Conservation (phyloP, 2,329 filamentous ascomycete genomes). For the Capronia epimyces region DNA sequence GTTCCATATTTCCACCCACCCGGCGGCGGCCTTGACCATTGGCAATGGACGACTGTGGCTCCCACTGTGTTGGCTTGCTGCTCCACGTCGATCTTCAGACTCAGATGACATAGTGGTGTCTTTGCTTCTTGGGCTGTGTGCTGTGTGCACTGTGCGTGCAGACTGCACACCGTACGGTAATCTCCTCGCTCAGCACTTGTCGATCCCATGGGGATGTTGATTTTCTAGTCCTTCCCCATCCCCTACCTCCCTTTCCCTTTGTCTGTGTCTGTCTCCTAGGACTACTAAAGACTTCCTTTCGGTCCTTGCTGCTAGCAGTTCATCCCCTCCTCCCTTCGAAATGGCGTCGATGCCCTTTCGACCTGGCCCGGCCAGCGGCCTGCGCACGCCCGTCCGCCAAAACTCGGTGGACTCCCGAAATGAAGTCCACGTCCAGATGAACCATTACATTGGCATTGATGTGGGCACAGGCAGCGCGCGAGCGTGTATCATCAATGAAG, state of each 20-base stretch:
- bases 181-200: neutral
- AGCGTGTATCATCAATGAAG: slow-evolving; percentile 88
- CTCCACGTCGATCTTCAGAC: slow-evolving; percentile 1
- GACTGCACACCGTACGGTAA: neutral
- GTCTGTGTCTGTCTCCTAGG: neutral
- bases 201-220: neutral
- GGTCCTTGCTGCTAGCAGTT: neutral
- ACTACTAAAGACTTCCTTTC: neutral
- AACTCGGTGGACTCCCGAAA: slow-evolving; percentile 47
- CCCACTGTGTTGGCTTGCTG: neutral
- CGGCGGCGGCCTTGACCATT: too few species aligned
- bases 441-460: slow-evolving; percentile 79
- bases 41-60: neutral
- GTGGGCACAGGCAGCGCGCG: slow-evolving; percentile 93
- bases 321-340: neutral
- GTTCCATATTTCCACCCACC: slow-evolving; percentile 9
- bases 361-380: slow-evolving; percentile 16
- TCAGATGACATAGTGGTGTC: neutral
- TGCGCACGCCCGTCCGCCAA: slow-evolving; percentile 28
- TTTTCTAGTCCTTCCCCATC: neutral
- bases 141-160: neutral
- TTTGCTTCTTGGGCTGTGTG: neutral
- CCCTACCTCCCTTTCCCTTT: neutral
- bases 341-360: slow-evolving; percentile 20
- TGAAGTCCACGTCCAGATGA: slow-evolving; percentile 52